Evolutionary conservation across 768 basidiomycete species (phyloP).

Genomic region (Russula sp.): DNA sequence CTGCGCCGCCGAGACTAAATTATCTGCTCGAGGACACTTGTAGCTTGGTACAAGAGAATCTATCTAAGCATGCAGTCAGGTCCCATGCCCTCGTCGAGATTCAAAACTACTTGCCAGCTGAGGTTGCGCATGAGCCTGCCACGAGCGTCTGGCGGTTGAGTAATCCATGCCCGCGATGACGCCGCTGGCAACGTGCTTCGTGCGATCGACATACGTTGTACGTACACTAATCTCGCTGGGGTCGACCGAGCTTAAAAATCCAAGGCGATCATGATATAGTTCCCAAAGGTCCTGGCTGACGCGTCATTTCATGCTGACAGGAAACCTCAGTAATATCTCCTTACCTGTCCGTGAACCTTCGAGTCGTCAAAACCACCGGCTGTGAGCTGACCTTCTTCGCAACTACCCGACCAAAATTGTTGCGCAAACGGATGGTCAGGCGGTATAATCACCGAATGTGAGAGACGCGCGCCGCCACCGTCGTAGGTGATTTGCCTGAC

Average conservation of each 20-base stretch:
- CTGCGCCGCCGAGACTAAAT: constrained; percentile 41
- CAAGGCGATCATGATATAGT: constrained; percentile 40
- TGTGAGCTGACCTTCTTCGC: constrained; percentile 48
- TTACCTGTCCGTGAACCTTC: constrained; percentile 42
- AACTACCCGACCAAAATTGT: constrained; percentile 47
- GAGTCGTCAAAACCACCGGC: constrained; percentile 43
- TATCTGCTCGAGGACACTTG: constrained; percentile 42
- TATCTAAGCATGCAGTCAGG: constrained; percentile 36
- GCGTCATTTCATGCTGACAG: constrained; percentile 1
- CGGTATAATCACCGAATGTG: constrained; percentile 41
- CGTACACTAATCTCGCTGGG: constrained; percentile 42
- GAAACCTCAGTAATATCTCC: neutral
- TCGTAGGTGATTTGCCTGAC: constrained; percentile 41
- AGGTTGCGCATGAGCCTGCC: constrained; percentile 44
- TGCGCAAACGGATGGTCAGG: constrained; percentile 43
- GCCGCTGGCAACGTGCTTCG: constrained; percentile 46
- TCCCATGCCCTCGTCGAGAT: neutral
- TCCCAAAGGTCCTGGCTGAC: constrained; percentile 44
- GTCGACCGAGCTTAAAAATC: constrained; percentile 40
- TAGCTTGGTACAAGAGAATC: constrained; percentile 47
- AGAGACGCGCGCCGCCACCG: constrained; percentile 38
- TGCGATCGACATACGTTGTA: constrained; percentile 43
- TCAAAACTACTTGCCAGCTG: constrained; percentile 36
- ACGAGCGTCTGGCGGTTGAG: constrained; percentile 33
- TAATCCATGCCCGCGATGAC: constrained; percentile 47